Conservation (phyloP, 2,329 filamentous ascomycete genomes). For the Pyrenochaeta sp. region DNA sequence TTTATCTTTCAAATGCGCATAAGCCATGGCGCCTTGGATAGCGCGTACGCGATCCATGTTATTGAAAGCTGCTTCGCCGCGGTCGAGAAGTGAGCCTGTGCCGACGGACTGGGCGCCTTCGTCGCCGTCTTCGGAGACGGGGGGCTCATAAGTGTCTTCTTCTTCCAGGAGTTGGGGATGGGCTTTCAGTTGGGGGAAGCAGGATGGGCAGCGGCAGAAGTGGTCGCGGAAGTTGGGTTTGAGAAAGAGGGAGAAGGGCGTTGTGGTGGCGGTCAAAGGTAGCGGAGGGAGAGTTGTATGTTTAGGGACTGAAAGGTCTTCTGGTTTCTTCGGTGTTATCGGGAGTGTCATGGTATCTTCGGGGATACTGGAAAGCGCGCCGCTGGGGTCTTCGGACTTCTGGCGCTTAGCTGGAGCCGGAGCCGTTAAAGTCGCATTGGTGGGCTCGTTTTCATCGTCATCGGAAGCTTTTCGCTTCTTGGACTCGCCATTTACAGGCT, state of each 20-base stretch:
- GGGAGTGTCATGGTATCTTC: constrained; percentile 36
- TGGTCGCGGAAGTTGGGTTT: constrained; percentile 79
- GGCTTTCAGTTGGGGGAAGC: constrained; percentile 74
- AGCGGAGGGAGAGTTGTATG: constrained; percentile 65
- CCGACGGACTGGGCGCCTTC: constrained; percentile 67
- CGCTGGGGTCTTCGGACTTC: constrained; percentile 43
- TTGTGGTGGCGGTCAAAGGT: constrained; percentile 60
- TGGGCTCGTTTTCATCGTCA: constrained; percentile 42
- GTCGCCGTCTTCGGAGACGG: constrained; percentile 70
- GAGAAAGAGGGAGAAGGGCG: constrained; percentile 82
- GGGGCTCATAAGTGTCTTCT: constrained; percentile 93
- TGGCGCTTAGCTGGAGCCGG: constrained; percentile 44
- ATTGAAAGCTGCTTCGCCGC: constrained; percentile 89
- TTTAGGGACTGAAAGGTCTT: constrained; percentile 62
- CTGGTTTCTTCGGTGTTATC: constrained; percentile 38
- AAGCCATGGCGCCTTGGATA: constrained; percentile 96
- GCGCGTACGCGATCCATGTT: constrained; percentile 92
- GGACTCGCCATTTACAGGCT: constrained; percentile 31
- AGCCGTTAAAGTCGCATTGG: constrained; percentile 19
- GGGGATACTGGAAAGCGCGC: constrained; percentile 46
- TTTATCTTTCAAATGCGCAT: constrained; percentile 94
- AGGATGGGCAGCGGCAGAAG: constrained; percentile 83
- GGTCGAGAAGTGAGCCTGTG: constrained; percentile 85
- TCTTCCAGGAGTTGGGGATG: constrained; percentile 89
- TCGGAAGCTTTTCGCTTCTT: constrained; percentile 59